Evolutionary conservation across 2,329 filamentous ascomycete genomes (phyloP), one percentile per base, ranked within the genome.

Genomic region (Thermomyces lanuginosus): DNA sequence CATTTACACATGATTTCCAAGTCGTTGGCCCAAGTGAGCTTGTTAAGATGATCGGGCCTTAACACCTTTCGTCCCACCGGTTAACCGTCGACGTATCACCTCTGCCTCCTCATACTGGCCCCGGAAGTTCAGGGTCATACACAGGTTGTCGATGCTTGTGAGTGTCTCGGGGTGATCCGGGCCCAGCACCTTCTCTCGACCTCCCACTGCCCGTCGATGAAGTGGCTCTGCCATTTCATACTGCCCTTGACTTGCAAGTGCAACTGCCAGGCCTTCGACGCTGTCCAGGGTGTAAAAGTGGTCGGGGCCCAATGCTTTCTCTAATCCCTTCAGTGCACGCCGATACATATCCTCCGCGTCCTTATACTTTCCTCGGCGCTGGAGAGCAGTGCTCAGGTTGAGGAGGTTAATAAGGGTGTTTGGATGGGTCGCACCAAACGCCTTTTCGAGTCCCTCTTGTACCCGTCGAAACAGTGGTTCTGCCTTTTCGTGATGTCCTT

Each of bases 81-180:
- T 11, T 42, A 30, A 8, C n/a, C n/a, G n/a, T n/a, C n/a, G n/a
- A n/a, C n/a, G n/a, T n/a, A n/a, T n/a, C n/a, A n/a, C 6, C 22
- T 36, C 31, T 6, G 40, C 39, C 11, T 38, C 24, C 21, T 29
- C 28, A 10, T 33, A n/a, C 9, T 33, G 26, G 15, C 28, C 18
- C 16, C 38, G 30, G 11, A 30, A 28, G 12, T 36, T 21, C 11
- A 31, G 22, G 18, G 30, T 25, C 33, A 38, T 38, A 2, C 36
- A 42, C 6, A 44, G 24, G 25, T 42, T 32, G 9, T 28, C 24
- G 24, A 36, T 39, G 11, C 36, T 36, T 16, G 25, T 36, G 6
- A 46, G 33, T 6, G 36, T 39, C 6, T 36, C 34, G 2, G 37
- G 28, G 29, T 48, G 29, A 11, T 36, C 34, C 12, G 36, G 30